Percentiles rank a stretch among this genome's conserved stretches.
Conservation (phyloP, 1,139 yeast species). For the Zygosaccharomyces sapae region DNA sequence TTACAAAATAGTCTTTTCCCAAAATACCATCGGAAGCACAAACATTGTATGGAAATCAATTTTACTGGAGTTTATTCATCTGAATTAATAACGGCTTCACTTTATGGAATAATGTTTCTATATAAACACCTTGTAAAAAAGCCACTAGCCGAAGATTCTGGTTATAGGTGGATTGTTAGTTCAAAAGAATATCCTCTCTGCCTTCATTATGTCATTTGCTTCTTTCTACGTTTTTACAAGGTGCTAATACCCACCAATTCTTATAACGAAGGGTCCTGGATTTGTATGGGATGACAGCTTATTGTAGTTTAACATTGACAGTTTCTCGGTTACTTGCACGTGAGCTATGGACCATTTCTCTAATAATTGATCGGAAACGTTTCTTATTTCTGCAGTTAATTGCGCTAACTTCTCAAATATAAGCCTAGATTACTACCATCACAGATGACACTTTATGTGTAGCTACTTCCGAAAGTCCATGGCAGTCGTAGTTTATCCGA, state of each 20-base stretch:
- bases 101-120: conserved; percentile 39
- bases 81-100: conserved; percentile 39
- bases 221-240: conserved; percentile 48
- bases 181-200: conserved; percentile 40
- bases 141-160: conserved; percentile 36
- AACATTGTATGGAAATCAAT: conserved; percentile 47
- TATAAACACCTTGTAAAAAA: conserved; percentile 34
- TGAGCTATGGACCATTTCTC: conserved; percentile 45
- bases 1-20: conserved; percentile 54
- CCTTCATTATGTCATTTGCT: conserved; percentile 48
- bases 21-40: conserved; percentile 44
- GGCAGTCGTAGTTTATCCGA: too few species aligned
- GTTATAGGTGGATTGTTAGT: conserved; percentile 37
- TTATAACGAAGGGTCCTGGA: conserved; percentile 40
- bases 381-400: conserved; percentile 36
- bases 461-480: not conserved
- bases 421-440: conserved; percentile 17
- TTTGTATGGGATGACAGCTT: conserved; percentile 52
- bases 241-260: conserved; percentile 29
- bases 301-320: conserved; percentile 41
- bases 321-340: conserved; percentile 43
- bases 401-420: conserved; percentile 46
- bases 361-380: conserved; percentile 40
- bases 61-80: conserved; percentile 44
- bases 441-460: too few species aligned